Evolutionary conservation across 2,329 filamentous ascomycete species (phyloP), one percentile per base, ranked within the genome.

Genomic region (Graphiopsis chlorocephala): DNA sequence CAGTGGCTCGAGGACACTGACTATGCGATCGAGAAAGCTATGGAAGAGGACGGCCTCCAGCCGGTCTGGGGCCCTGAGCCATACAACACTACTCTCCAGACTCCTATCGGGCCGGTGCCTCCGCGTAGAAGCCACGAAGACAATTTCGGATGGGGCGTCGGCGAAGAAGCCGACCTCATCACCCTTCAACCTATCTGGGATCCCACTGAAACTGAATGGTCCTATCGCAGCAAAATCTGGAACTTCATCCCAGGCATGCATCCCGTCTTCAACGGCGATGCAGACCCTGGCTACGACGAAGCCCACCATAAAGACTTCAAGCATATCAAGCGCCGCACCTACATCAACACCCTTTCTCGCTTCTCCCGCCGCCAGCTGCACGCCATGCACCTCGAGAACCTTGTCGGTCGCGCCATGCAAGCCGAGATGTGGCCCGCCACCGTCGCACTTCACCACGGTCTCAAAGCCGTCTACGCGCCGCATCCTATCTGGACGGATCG

Each of bases 371-470:
- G 87, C 55, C 86, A 97, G 56, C 84, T 98, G 15, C 82, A 88
- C 67, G 89, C 89, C 20, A 98, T 98, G 94, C 94, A 98, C 81
- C 86, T 88, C 63, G 93, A 97, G 80, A 97, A 93, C 31, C 85
- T 91, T 72, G 89, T 90, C 74, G 93, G 93, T 71, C 91, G 96
- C 77, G 91, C 91, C 68, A 96, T 95, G 81, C 96, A 96, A 76
- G 91, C 93, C 0, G 94, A 98, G 78, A 97, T 97, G 93, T 97
- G 92, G 92, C 92, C 93, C 0, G 89, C 90, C 0, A 95, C 91
- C 0, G 88, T 91, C 1, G 91, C 93, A 1, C 84, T 98, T 11
- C 93, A 97, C 66, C 93, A 97, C 75, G 94, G 94, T 12, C 88
- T 91, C 79, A 98, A 97, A 80, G 93, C 92, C 42, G 93, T 97